Evolutionary conservation across 805 yeast species (phyloP), one percentile per base, ranked within the genome.

Genomic region (Ogataea neopini): DNA sequence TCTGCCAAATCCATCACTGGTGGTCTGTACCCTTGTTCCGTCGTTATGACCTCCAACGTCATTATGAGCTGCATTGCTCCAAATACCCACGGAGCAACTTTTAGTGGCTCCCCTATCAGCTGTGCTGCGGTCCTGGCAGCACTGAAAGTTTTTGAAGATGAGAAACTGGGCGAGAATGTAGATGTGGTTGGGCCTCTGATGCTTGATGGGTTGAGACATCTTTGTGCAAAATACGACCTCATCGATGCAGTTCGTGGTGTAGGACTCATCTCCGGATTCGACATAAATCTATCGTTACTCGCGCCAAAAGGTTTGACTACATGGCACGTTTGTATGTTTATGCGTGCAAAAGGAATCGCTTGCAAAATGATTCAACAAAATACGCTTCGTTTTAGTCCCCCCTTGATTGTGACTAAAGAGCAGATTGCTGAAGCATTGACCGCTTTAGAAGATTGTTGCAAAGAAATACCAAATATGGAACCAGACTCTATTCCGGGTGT

Each of bases 61-160:
- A 22, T 22, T 22, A 22, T 22, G 25, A 22, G 25, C 8, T 22
- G 25, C 8, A 22, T 5, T n/a, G 57, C 43, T 17, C 65, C 65
- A 18, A 57, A 55, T 42, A 38, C 59, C 4, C 66, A 61, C 45
- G 65, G 66, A 30, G 62, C 61, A n/a, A 62, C 66, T 2, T 62
- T 56, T 45, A 50, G 59, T 28, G 66, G 66, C 3, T 54, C 63
- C 5, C 66, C 66, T 32, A 49, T 62, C 25, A 53, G 56, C 6
- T 62, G 66, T 50, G 59, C 50, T 25, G 58, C 64, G 4, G 50
- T 61, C 5, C 34, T 60, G 5, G 61, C 64, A 1, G 62, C 64
- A 6, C 44, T 61, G 15, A 50, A 60, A 40, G 64, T 62, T 26
- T 59, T 60, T 40, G 61, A 53, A n/a, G 61, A 57, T 3, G 66